Evolutionary conservation across 2,329 filamentous ascomycete genomes (phyloP).

Genomic region (Epichloe hybrida): DNA sequence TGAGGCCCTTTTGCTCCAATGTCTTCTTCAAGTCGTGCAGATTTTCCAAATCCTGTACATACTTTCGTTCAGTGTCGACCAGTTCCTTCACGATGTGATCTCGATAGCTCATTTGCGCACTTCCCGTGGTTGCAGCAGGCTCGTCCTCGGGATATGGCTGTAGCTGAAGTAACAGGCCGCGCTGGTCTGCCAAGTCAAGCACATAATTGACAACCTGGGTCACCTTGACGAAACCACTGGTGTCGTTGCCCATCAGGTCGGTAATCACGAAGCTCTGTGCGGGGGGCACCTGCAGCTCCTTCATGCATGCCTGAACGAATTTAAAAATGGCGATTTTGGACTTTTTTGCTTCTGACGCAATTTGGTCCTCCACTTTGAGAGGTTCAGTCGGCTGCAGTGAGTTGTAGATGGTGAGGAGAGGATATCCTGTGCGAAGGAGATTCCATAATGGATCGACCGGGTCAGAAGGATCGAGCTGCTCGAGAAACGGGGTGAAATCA

Average conservation of each 20-base stretch:
- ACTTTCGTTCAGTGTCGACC: conserved; percentile 91
- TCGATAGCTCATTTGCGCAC: conserved; percentile 57
- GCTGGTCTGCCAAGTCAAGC: conserved; percentile 69
- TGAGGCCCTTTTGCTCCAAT: conserved; percentile 73
- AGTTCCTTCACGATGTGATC: conserved; percentile 87
- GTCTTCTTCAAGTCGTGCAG: conserved; percentile 83
- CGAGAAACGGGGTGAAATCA: conserved; percentile 65
- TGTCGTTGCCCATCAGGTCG: conserved; percentile 86
- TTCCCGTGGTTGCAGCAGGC: conserved; percentile 30
- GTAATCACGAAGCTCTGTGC: conserved; percentile 83
- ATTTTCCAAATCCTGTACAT: conserved; percentile 93
- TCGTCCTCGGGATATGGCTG: conserved; percentile 45
- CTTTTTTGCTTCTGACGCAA: conserved; percentile 54
- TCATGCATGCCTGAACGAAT: conserved; percentile 80
- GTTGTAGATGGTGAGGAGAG: conserved; percentile 83
- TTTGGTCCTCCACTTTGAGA: conserved; percentile 52
- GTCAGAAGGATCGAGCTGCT: conserved; percentile 54
- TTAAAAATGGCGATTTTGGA: conserved; percentile 84
- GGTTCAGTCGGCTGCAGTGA: conserved; percentile 56
- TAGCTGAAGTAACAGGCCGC: conserved; percentile 55
- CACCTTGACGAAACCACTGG: conserved; percentile 94
- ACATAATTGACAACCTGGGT: conserved; percentile 87
- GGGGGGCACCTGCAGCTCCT: conserved; percentile 64
- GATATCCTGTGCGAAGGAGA: conserved; percentile 69
- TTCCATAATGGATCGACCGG: conserved; percentile 88